Conservation (phyloP, 352 stramenopile species). For the Phytophthora idaei region DNA sequence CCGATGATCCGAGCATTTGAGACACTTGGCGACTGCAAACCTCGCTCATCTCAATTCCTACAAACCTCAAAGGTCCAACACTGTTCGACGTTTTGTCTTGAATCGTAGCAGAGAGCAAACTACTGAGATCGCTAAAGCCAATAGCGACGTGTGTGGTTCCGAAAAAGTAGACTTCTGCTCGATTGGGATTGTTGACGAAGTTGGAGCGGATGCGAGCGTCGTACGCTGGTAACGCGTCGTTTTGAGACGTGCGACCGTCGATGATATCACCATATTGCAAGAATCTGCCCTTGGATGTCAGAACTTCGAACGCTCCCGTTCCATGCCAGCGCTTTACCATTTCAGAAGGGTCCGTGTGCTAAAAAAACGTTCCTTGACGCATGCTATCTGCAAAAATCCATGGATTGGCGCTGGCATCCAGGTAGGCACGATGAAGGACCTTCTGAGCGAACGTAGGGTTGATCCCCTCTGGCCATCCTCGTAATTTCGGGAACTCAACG, state of each 20-base stretch:
- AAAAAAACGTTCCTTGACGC: not conserved
- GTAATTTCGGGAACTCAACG: too few relatives aligned
- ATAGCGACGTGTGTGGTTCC: constrained; percentile 38
- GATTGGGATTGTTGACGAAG: constrained; percentile 3
- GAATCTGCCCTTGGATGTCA: not conserved
- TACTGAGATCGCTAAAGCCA: constrained; percentile 40
- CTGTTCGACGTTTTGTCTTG: constrained; percentile 2
- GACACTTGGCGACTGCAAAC: constrained; percentile 1
- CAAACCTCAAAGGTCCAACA: not conserved
- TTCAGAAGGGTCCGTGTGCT: not conserved
- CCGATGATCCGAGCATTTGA: not conserved
- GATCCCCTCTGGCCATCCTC: too few relatives aligned
- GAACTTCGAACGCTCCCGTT: not conserved
- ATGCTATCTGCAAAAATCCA: not conserved
- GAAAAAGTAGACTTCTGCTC: constrained; percentile 12
- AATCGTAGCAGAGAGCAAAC: constrained; percentile 16
- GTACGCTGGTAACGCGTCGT: not conserved
- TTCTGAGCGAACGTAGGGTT: too few relatives aligned
- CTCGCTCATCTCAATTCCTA: constrained; percentile 5
- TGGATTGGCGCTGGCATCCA: not conserved
- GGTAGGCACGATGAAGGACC: not conserved
- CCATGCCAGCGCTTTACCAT: not conserved
- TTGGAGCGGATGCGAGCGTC: constrained; percentile 7
- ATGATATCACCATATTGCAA: constrained; percentile 1
- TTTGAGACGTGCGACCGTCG: not conserved